Conservation (phyloP, 306 rosid genomes). For the Cucurbita maxima region DNA sequence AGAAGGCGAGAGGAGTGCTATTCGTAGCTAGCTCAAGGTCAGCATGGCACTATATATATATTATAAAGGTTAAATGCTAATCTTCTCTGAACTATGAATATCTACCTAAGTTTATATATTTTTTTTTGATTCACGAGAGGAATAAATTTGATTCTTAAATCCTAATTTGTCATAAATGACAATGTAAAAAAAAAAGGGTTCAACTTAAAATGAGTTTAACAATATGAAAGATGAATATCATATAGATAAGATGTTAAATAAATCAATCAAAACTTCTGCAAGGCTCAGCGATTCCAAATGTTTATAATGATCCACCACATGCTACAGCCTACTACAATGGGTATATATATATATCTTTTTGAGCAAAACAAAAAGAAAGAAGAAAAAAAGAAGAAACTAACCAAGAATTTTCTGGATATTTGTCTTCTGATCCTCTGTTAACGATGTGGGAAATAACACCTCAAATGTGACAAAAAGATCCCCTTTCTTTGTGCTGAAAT, state of each 20-base stretch:
- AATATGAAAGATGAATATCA: conserved; percentile 1
- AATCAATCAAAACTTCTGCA: conserved; percentile 6
- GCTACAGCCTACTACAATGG: conserved; percentile 15
- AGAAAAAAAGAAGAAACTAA: conserved; percentile 8
- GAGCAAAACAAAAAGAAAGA: not conserved
- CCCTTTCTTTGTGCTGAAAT: conserved; percentile 79
- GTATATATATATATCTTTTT: conserved; percentile 1
- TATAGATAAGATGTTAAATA: not conserved
- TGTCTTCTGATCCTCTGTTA: conserved; percentile 69
- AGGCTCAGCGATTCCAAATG: not conserved
- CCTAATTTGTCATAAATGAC: no score
- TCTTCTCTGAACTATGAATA: no score
- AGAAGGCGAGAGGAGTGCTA: no score
- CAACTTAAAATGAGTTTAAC: no score
- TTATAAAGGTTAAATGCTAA: no score
- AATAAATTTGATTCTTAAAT: no score
- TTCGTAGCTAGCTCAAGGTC: no score
- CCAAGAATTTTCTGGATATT: conserved; percentile 59
- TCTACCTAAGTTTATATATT: no score
- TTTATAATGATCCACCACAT: conserved; percentile 1
- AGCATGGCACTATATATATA: no score
- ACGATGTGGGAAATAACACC: conserved; percentile 71
- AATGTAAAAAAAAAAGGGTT: no score
- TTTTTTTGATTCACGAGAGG: no score
- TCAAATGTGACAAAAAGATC: conserved; percentile 69